These are phyloP conservation scores for Annulohypoxylon bovei DNA, from an alignment of 495 filamentous ascomycete genomes.

Conservation along the genomic window DNA sequence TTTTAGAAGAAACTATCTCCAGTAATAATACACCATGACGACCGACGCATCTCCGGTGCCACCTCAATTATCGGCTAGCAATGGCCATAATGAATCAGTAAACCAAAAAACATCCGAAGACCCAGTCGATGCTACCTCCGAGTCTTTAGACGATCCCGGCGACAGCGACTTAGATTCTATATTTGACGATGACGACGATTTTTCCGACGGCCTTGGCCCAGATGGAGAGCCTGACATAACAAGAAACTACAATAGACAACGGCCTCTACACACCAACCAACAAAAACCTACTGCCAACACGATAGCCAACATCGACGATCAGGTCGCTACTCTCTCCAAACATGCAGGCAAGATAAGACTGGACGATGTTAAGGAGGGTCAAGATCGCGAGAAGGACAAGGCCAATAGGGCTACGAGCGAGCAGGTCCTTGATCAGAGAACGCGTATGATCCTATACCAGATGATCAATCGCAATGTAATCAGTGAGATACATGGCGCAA, in stretches of 20 bases:
- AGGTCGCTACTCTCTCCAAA: slow-evolving; percentile 80
- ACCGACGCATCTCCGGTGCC: slow-evolving; percentile 52
- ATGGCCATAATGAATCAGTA: slow-evolving; percentile 44
- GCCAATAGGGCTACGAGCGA: slow-evolving; percentile 92
- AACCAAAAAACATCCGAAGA: slow-evolving; percentile 20
- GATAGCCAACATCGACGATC: slow-evolving; percentile 81
- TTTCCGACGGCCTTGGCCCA: slow-evolving; percentile 67
- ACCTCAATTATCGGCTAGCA: slow-evolving; percentile 41
- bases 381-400: slow-evolving; percentile 74
- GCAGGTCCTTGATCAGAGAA: slow-evolving; percentile 91
- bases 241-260: slow-evolving; percentile 91
- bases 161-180: slow-evolving; percentile 61
- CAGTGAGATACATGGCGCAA: slow-evolving; percentile 84
- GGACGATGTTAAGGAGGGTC: slow-evolving; percentile 68
- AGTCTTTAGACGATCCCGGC: slow-evolving; percentile 39
- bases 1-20: not conserved
- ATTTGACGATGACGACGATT: slow-evolving; percentile 67
- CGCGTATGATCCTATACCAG: slow-evolving; percentile 92
- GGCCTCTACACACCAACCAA: slow-evolving; percentile 75
- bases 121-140: slow-evolving; percentile 3
- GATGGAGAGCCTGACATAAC: slow-evolving; percentile 76
- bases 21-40: slow-evolving; percentile 28
- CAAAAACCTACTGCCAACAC: slow-evolving; percentile 88
- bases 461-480: slow-evolving; percentile 91
- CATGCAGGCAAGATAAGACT: slow-evolving; percentile 92